phyloP scores from a whole-genome alignment of 768 basidiomycete genomes.

The Tricholoma furcatifolium region DNA sequence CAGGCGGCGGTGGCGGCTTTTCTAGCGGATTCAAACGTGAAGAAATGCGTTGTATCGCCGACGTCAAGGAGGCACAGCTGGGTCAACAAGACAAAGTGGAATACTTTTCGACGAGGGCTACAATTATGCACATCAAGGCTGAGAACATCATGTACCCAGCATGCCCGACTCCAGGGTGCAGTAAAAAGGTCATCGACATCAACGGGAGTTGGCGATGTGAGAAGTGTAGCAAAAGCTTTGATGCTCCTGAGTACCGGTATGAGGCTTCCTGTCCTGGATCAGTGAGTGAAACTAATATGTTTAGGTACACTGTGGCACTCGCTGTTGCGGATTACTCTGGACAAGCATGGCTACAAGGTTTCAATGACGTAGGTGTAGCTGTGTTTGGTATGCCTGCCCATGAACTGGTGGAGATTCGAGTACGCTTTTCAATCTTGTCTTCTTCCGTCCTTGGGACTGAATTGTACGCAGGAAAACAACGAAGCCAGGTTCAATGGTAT shows the following conservation, averaged over 20 bases:
- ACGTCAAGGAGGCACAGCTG: conserved; percentile 76
- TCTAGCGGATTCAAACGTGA: conserved; percentile 58
- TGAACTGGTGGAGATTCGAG: conserved; percentile 74
- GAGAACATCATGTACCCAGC: conserved; percentile 88
- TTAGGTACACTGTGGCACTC: conserved; percentile 78
- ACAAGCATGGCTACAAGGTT: conserved; percentile 91
- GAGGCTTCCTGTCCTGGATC: conserved; percentile 13
- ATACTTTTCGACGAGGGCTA: conserved; percentile 78
- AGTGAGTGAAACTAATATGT: not conserved
- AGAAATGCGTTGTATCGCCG: conserved; percentile 70
- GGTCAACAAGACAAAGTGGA: conserved; percentile 78
- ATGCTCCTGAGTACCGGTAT: conserved; percentile 79
- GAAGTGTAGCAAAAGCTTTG: conserved; percentile 77
- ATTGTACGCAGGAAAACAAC: conserved; percentile 49
- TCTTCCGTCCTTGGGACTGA: not conserved
- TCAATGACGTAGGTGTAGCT: conserved; percentile 84
- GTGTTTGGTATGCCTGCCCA: conserved; percentile 81
- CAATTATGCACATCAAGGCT: conserved; percentile 82
- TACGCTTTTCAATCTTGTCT: conserved; percentile 27
- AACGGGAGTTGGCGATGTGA: conserved; percentile 88
- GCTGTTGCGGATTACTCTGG: conserved; percentile 89
- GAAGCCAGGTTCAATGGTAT: conserved; percentile 56
- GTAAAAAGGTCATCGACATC: conserved; percentile 81
- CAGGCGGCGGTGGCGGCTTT: conserved; percentile 31
- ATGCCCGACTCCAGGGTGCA: conserved; percentile 77